These are phyloP conservation scores for Prunus campanulata DNA, from an alignment of 306 rosid species.

Conservation along the genomic window DNA sequence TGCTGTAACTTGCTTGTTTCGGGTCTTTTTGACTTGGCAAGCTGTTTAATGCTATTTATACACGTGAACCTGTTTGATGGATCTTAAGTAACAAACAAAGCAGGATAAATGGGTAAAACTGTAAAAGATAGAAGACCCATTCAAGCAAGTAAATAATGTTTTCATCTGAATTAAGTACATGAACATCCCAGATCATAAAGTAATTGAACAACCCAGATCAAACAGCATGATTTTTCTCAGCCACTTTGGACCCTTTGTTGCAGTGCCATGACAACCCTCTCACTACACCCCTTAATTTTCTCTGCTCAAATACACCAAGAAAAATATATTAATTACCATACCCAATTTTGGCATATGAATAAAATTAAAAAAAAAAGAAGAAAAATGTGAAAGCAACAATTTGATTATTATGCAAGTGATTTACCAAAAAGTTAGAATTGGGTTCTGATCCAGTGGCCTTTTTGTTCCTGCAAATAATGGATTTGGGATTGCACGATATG, in stretches of 20 bases:
- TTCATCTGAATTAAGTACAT: neutral
- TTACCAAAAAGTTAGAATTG: slow-evolving; percentile 23
- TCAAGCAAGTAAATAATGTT: neutral
- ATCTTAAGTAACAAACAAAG: neutral
- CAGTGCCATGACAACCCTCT: slow-evolving; percentile 27
- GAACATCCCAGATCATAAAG: neutral
- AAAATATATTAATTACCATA: neutral
- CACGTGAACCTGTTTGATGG: neutral
- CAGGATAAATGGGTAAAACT: neutral
- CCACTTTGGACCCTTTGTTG: slow-evolving; percentile 15
- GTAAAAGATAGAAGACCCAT: neutral
- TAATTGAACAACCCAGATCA: neutral
- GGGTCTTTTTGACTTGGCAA: neutral
- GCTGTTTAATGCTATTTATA: neutral
- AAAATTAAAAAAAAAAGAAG: neutral
- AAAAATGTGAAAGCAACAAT: neutral
- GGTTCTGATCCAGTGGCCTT: slow-evolving; percentile 17
- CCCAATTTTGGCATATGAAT: neutral
- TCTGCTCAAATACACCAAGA: slow-evolving; percentile 25
- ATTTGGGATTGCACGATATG: slow-evolving; percentile 25
- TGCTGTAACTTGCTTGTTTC: neutral
- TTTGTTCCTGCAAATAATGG: slow-evolving; percentile 13
- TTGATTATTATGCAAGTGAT: neutral
- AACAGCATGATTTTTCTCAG: neutral
- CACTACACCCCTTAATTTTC: slow-evolving; percentile 32